Conservation (phyloP, 2,329 filamentous ascomycete genomes). For the Sphaerostilbella broomeana region DNA sequence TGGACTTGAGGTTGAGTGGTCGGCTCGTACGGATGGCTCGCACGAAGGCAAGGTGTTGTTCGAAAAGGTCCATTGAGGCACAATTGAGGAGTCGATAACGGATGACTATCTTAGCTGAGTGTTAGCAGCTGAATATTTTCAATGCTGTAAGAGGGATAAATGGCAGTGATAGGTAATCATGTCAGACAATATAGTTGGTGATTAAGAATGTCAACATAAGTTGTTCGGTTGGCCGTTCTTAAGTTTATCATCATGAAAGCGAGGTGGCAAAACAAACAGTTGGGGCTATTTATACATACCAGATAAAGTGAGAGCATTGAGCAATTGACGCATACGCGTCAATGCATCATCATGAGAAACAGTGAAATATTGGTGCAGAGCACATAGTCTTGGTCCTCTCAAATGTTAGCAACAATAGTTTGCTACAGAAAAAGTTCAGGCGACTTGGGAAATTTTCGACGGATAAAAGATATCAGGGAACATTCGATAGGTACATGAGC, state of each 20-base stretch:
- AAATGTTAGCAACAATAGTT: too few species aligned
- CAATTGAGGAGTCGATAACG: neutral
- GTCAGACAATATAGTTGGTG: constrained; percentile 63
- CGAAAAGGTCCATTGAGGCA: constrained; percentile 7
- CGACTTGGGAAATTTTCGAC: constrained; percentile 2
- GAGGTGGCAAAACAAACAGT: too few species aligned
- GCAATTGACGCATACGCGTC: neutral
- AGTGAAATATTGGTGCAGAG: too few species aligned
- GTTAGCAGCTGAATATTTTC: constrained; percentile 18
- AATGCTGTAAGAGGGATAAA: neutral
- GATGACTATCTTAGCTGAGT: constrained; percentile 11
- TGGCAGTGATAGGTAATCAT: constrained; percentile 1
- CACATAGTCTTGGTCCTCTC: too few species aligned
- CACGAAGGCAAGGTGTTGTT: constrained; percentile 15
- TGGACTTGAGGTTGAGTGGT: constrained; percentile 7
- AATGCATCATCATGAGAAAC: too few species aligned
- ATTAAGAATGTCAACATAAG: constrained; percentile 48
- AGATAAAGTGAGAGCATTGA: neutral
- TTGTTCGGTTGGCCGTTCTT: constrained; percentile 63
- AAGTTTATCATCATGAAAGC: constrained; percentile 49
- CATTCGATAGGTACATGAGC: constrained; percentile 9
- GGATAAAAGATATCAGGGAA: constrained; percentile 2
- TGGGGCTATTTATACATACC: constrained; percentile 6
- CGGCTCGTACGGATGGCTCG: constrained; percentile 6
- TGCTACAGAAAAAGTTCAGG: too few species aligned